A percentile compares a stretch with the other conserved stretches of the same genome.
These are phyloP conservation scores for Zopfochytrium polystomum DNA, from an alignment of 371 early-diverging fungal genomes.

Conservation along the genomic window DNA sequence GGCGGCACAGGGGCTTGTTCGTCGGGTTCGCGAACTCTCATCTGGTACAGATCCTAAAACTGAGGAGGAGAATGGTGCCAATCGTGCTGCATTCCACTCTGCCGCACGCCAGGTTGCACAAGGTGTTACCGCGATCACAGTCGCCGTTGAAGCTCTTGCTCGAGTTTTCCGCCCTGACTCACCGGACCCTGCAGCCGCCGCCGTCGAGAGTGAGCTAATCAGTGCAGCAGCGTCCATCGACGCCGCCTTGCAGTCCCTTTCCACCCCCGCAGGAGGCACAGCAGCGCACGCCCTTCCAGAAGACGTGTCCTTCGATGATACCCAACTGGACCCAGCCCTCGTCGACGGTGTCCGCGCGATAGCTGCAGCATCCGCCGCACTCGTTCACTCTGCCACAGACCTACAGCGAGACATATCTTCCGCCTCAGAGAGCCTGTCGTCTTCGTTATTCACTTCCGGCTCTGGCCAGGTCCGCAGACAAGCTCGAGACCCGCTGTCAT, in stretches of 20 bases:
- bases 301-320: background rate
- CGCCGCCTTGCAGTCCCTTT: conserved; percentile 39
- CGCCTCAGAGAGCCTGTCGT: background rate
- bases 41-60: conserved; percentile 24
- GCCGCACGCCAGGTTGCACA: conserved; percentile 37
- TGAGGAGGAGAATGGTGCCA: too few species aligned
- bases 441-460: background rate
- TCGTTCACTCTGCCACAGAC: conserved; percentile 51
- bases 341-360: conserved; percentile 53
- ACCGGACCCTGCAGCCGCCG: conserved; percentile 53
- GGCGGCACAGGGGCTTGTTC: conserved; percentile 27
- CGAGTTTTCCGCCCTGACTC: conserved; percentile 52
- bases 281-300: background rate
- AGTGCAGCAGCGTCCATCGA: conserved; percentile 52
- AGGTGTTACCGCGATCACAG: conserved; percentile 39
- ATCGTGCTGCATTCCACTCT: too few species aligned
- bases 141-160: conserved; percentile 31
- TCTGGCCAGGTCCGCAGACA: conserved; percentile 10
- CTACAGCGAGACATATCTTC: conserved; percentile 52
- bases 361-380: conserved; percentile 46
- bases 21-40: conserved; percentile 13
- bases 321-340: too few species aligned
- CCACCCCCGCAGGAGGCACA: background rate
- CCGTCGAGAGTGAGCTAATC: conserved; percentile 51
- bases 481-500: conserved; percentile 11